Evolutionary conservation across 2,329 filamentous ascomycete genomes (phyloP), one percentile per base, ranked within the genome.

Genomic region (Scleromitrula shiraiana): DNA sequence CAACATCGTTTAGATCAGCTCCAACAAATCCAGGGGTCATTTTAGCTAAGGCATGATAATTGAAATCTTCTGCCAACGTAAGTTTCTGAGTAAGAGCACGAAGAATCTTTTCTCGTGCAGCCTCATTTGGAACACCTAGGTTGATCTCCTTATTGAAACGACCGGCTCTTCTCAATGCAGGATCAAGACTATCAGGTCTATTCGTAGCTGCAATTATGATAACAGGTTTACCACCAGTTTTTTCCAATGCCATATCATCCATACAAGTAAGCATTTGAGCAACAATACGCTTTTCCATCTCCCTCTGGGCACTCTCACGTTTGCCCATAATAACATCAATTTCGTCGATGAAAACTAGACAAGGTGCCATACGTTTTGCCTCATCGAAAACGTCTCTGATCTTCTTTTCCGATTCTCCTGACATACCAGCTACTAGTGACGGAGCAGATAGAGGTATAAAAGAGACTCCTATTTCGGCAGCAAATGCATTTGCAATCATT

Each of bases 201-300:
- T 95, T 95, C 0, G 91, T 96, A 2, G 93, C 93, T 1, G 90
- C 93, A 42, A 97, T 76, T 12, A 95, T 87, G 26, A 97, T 83
- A 7, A 97, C 87, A 1, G 85, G 84, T 61, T 87, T 87, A 2
- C 80, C 82, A n/a, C 71, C 80, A 3, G 83, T 82, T 53, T 82
- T 81, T 47, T 87, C 80, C 53, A 85, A 72, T 30, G 80, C 76
- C 33, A 97, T 73, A 48, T 85, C 82, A 59, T 89, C 85, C 85
- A 97, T 94, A 49, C 89, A 94, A 17, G 85, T 83, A 48, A 88
- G 71, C 55, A 97, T 80, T 61, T 95, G 86, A 1, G 82, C 79
- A 10, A 94, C 83, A 53, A 94, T 93, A 45, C 89, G 75, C 62
- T 88, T 87, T 63, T 95, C 89, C 80, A 94, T 91, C 55, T 95